phyloP scores from a whole-genome alignment of 2,329 filamentous ascomycete species.

The Colletotrichum sp. region DNA sequence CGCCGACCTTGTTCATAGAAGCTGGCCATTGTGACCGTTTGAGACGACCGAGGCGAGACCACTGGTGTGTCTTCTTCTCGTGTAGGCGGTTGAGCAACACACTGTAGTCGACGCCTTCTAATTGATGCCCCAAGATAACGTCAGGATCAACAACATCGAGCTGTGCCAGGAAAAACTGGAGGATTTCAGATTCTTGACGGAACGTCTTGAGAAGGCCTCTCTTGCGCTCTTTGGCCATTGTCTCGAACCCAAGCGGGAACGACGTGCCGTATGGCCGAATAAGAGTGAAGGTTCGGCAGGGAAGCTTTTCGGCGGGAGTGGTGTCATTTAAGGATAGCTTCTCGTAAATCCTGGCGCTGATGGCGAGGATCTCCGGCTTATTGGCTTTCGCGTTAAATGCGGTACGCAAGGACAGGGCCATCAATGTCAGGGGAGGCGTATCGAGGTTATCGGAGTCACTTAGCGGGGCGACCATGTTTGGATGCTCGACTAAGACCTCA shows the following conservation, averaged over 20 bases:
- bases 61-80: constrained; percentile 90
- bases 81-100: constrained; percentile 85
- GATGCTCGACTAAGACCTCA: constrained; percentile 81
- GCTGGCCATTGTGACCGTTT: constrained; percentile 86
- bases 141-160: constrained; percentile 90
- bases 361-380: constrained; percentile 93
- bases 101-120: constrained; percentile 98
- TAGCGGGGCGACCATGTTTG: constrained; percentile 73
- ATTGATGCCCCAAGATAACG: constrained; percentile 89
- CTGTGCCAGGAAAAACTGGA: constrained; percentile 88
- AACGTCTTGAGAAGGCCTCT: constrained; percentile 79
- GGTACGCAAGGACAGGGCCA: constrained; percentile 91
- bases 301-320: constrained; percentile 84
- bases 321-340: constrained; percentile 87
- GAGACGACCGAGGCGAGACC: constrained; percentile 90
- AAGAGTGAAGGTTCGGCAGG: constrained; percentile 88
- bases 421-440: constrained; percentile 87
- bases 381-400: constrained; percentile 90
- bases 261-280: constrained; percentile 75
- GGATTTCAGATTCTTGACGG: constrained; percentile 82
- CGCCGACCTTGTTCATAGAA: constrained; percentile 82
- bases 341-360: constrained; percentile 91
- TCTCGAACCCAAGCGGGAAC: constrained; percentile 89
- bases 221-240: constrained; percentile 71
- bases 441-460: constrained; percentile 82